phyloP scores from a whole-genome alignment of 2,329 filamentous ascomycete genomes.

The Magnaporthales sp. region DNA sequence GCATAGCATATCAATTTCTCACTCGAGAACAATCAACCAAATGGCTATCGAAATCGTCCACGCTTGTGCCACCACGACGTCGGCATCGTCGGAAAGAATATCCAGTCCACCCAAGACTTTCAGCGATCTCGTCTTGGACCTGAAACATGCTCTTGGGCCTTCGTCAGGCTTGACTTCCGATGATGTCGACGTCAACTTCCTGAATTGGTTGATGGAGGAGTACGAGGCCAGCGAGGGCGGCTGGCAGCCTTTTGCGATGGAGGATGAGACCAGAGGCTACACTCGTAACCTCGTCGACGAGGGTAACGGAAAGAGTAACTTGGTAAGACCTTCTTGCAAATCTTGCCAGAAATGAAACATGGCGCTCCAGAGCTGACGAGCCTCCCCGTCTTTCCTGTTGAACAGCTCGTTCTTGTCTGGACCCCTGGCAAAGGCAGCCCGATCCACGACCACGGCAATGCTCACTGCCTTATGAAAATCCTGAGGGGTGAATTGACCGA shows the following conservation, averaged over 20 bases:
- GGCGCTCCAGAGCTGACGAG: background rate
- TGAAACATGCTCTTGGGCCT: conserved; percentile 68
- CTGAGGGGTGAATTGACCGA: conserved; percentile 72
- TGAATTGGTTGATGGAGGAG: conserved; percentile 63
- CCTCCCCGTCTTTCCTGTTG: conserved; percentile 8
- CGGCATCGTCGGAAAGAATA: conserved; percentile 5
- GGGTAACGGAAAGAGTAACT: conserved; percentile 60
- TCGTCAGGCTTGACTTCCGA: conserved; percentile 75
- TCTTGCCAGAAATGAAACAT: background rate
- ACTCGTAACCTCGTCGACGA: conserved; percentile 86
- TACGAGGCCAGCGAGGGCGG: conserved; percentile 62
- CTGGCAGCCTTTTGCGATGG: conserved; percentile 69
- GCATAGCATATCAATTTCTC: background rate
- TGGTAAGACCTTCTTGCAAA: conserved; percentile 25
- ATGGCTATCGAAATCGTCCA: conserved; percentile 18
- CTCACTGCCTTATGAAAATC: conserved; percentile 89
- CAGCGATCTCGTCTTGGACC: conserved; percentile 60
- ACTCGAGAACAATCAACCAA: conserved; percentile 3
- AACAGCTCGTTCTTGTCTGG: conserved; percentile 80
- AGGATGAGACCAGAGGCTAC: conserved; percentile 62
- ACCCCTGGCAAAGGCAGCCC: conserved; percentile 73
- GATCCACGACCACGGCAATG: conserved; percentile 83
- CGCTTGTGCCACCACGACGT: background rate
- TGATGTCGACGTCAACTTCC: conserved; percentile 66
- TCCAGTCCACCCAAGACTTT: conserved; percentile 38